A percentile compares a stretch with the other conserved stretches of the same genome.
Evolutionary conservation across 2,329 filamentous ascomycete genomes (phyloP).

Genomic region (Microthyrium microscopicum): DNA sequence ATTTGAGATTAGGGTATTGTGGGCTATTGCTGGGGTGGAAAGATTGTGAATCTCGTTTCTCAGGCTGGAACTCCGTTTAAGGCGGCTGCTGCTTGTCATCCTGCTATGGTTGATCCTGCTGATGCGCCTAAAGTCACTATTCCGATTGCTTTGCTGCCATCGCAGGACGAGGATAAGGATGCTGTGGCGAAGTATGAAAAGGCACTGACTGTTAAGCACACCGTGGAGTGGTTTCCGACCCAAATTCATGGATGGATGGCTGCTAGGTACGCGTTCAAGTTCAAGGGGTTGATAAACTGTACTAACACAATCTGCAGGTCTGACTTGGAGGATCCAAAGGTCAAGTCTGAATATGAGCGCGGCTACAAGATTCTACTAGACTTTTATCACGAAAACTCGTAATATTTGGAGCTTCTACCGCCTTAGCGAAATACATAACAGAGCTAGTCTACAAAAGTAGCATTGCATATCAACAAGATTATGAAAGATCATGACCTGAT

Average conservation of each 20-base stretch:
- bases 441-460: too few species aligned
- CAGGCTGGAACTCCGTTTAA: constrained; percentile 37
- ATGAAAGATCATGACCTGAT: too few species aligned
- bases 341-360: constrained; percentile 33
- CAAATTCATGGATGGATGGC: constrained; percentile 31
- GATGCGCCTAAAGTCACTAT: constrained; percentile 40
- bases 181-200: constrained; percentile 34
- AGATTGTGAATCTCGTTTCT: constrained; percentile 38
- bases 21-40: constrained; percentile 44
- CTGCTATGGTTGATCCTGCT: constrained; percentile 42
- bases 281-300: constrained; percentile 9
- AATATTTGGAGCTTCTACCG: too few species aligned
- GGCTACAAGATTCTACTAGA: constrained; percentile 32
- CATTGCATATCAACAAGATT: too few species aligned
- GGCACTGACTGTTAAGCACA: constrained; percentile 28
- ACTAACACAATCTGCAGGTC: constrained; percentile 13
- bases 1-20: constrained; percentile 42
- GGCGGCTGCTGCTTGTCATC: constrained; percentile 38
- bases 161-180: constrained; percentile 37
- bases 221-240: constrained; percentile 31
- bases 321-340: constrained; percentile 29
- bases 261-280: constrained; percentile 17
- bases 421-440: too few species aligned
- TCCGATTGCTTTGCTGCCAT: constrained; percentile 40
- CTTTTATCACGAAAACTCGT: constrained; percentile 37